Conservation (phyloP, 345 rosid genomes). For the Pistacia atlantica region DNA sequence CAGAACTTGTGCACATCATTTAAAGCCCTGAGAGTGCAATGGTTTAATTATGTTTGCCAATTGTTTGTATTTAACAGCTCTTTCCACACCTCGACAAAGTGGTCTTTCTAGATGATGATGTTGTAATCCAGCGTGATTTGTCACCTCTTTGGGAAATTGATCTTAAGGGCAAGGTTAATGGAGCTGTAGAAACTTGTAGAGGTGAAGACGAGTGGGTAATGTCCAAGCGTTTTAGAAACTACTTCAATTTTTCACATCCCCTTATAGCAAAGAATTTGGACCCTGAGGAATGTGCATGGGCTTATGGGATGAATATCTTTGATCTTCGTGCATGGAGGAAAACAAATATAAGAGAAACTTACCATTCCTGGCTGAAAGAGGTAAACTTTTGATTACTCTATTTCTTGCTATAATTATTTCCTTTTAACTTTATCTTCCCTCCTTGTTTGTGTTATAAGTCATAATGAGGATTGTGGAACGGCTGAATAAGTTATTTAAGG, state of each 20-base stretch:
- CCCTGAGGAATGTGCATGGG: constrained; percentile 99
- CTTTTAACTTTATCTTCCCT: not conserved
- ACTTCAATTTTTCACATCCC: constrained; percentile 99
- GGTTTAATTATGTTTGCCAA: constrained; percentile 13
- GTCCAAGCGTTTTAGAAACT: constrained; percentile 94
- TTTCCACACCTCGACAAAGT: constrained; percentile 95
- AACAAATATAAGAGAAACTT: constrained; percentile 82
- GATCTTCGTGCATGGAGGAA: constrained; percentile 93
- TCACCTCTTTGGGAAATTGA: constrained; percentile 94
- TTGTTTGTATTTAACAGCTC: constrained; percentile 58
- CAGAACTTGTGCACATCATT: not conserved
- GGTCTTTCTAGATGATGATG: constrained; percentile 93
- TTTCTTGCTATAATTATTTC: too few relatives aligned
- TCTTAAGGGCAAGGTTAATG: constrained; percentile 90
- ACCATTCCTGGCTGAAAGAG: constrained; percentile 96
- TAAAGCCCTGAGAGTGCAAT: constrained; percentile 1
- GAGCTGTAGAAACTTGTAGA: constrained; percentile 97
- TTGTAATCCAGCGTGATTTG: constrained; percentile 91
- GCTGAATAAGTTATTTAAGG: not conserved
- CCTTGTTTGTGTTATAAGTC: constrained; percentile 8
- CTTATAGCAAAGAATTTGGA: constrained; percentile 77
- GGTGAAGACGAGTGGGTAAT: constrained; percentile 99
- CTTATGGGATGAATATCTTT: constrained; percentile 98
- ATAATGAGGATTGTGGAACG: constrained; percentile 13
- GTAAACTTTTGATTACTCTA: constrained; percentile 37